Conservation (phyloP, 257 asterid genomes). For the Solanum arcanum region DNA sequence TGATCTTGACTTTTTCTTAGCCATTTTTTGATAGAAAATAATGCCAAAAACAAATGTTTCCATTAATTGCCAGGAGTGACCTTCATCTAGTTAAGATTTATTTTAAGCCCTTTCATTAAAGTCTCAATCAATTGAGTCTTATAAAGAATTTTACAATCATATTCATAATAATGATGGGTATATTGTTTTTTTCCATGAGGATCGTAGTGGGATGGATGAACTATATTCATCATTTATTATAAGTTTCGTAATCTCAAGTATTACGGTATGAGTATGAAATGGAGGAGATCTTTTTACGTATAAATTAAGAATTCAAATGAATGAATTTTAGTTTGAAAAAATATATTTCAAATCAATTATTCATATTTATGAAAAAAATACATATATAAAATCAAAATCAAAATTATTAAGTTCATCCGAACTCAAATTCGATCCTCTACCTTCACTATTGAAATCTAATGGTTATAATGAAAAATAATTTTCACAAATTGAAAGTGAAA, state of each 20-base stretch:
- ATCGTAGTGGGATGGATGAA: neutral
- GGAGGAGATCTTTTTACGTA: neutral
- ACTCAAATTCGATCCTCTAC: neutral
- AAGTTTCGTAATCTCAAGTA: neutral
- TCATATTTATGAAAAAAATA: neutral
- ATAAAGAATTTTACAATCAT: neutral
- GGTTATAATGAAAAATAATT: neutral
- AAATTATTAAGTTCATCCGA: neutral
- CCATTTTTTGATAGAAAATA: neutral
- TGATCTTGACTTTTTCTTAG: neutral
- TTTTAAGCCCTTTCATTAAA: neutral
- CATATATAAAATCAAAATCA: neutral
- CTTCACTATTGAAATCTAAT: neutral
- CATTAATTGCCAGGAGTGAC: neutral
- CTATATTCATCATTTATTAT: neutral
- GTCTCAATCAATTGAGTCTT: slow-evolving; percentile 10
- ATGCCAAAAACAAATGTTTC: neutral
- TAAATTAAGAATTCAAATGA: neutral
- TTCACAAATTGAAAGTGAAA: neutral
- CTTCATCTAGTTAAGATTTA: neutral
- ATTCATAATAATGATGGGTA: neutral
- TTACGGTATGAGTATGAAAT: neutral
- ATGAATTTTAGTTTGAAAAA: neutral
- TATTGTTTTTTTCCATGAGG: neutral
- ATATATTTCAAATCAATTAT: neutral